Evolutionary conservation across 768 basidiomycete genomes (phyloP).

Genomic region (Hypholoma fasciculare): DNA sequence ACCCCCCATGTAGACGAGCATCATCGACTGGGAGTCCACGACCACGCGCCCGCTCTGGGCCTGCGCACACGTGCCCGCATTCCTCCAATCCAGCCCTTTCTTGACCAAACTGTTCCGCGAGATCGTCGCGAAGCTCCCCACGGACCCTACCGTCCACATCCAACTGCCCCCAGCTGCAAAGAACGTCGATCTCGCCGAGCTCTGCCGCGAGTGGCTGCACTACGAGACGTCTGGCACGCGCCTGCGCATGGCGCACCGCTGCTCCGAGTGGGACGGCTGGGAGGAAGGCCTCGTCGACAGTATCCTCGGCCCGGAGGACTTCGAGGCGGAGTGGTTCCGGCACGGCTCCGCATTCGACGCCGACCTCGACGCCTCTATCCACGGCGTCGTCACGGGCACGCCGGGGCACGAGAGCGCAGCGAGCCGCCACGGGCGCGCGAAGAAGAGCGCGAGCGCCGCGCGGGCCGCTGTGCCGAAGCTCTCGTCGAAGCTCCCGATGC

Average conservation of each 20-base stretch:
- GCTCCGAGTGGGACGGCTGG: conserved; percentile 90
- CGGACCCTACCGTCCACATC: conserved; percentile 23
- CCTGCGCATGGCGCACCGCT: conserved; percentile 76
- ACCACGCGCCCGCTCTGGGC: conserved; percentile 86
- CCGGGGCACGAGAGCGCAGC: neutral
- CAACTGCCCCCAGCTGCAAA: conserved; percentile 17
- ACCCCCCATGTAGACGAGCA: conserved; percentile 58
- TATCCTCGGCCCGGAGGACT: conserved; percentile 72
- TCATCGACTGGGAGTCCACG: conserved; percentile 93
- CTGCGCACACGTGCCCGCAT: conserved; percentile 78
- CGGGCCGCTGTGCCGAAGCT: conserved; percentile 23
- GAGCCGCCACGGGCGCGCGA: neutral
- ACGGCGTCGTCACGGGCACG: neutral
- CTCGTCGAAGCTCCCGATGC: conserved; percentile 50
- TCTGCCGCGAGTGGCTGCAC: conserved; percentile 72
- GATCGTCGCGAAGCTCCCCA: conserved; percentile 52
- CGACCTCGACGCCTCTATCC: neutral
- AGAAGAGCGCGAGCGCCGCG: neutral
- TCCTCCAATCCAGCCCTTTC: conserved; percentile 78
- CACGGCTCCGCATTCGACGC: neutral
- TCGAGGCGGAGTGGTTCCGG: conserved; percentile 72
- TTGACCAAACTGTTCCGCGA: conserved; percentile 70
- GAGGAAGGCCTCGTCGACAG: conserved; percentile 80
- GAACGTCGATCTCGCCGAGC: conserved; percentile 20
- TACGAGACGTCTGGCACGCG: conserved; percentile 66